Conservation (phyloP, 805 yeast species). For the Trichomonascus vanleenenianus region DNA sequence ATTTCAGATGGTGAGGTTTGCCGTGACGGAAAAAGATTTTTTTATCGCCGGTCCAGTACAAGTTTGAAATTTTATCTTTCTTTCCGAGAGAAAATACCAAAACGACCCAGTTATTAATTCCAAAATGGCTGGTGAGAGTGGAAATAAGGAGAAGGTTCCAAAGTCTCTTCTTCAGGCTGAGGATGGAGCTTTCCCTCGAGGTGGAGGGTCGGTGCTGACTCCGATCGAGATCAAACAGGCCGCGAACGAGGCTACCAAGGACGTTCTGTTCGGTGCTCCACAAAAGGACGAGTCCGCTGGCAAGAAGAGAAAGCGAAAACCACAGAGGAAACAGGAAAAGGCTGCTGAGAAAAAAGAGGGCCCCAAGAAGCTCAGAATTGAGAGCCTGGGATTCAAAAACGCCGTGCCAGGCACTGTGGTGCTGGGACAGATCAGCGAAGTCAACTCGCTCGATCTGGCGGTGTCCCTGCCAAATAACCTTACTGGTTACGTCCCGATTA, state of each 20-base stretch:
- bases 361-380: conserved; percentile 40
- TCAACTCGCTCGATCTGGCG: conserved; percentile 55
- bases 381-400: conserved; percentile 52
- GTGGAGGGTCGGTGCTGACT: conserved; percentile 70
- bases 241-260: conserved; percentile 84
- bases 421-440: conserved; percentile 64
- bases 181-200: conserved; percentile 83
- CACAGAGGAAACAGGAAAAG: conserved; percentile 14
- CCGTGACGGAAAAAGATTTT: no score
- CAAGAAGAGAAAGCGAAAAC: conserved; percentile 19
- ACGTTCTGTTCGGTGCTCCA: conserved; percentile 56
- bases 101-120: no score
- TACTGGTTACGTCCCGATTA: conserved; percentile 68
- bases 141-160: neutral
- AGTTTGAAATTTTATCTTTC: no score
- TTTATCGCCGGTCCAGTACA: no score
- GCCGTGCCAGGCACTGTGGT: conserved; percentile 65
- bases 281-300: conserved; percentile 24
- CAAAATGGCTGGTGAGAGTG: no score
- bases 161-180: conserved; percentile 16
- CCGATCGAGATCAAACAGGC: conserved; percentile 90
- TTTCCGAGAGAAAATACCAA: no score
- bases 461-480: conserved; percentile 75
- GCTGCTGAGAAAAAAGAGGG: conserved; percentile 22
- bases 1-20: no score